phyloP scores from a whole-genome alignment of 805 yeast genomes.

The Myxozyma mucilagina region DNA sequence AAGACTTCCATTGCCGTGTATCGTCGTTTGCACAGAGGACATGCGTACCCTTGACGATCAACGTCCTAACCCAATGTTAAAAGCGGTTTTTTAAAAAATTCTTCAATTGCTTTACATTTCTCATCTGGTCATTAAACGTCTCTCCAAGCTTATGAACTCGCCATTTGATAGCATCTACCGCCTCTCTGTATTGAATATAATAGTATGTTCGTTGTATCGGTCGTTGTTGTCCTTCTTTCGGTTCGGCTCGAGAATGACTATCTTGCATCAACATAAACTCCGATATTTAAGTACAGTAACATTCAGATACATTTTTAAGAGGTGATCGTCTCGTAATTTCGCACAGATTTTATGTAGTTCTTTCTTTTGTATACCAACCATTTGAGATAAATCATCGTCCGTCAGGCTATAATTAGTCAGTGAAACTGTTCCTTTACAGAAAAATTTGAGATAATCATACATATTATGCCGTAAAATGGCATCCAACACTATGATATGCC shows the following conservation, averaged over 20 bases:
- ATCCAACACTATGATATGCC: constrained; percentile 81
- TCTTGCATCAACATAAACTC: neutral
- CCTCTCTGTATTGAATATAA: constrained; percentile 86
- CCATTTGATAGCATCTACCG: constrained; percentile 96
- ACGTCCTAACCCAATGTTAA: constrained; percentile 47
- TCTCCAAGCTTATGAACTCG: constrained; percentile 86
- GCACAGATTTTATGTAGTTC: constrained; percentile 83
- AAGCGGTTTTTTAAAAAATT: too few species aligned
- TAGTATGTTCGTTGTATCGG: constrained; percentile 76
- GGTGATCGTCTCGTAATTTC: constrained; percentile 77
- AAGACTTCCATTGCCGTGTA: constrained; percentile 87
- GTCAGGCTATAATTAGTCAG: constrained; percentile 51
- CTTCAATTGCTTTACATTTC: constrained; percentile 45
- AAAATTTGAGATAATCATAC: too few species aligned
- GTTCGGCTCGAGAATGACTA: constrained; percentile 34
- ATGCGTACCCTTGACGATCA: constrained; percentile 91
- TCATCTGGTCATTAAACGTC: constrained; percentile 74
- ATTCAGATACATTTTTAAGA: constrained; percentile 58
- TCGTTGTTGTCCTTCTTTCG: constrained; percentile 61
- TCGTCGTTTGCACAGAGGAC: constrained; percentile 80
- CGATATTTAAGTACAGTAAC: neutral
- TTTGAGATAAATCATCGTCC: constrained; percentile 83
- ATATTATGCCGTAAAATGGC: constrained; percentile 87
- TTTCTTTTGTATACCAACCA: constrained; percentile 81
- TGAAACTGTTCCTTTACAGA: too few species aligned